Percentiles rank a stretch among this genome's conserved stretches.
Conservation (phyloP, 805 yeast species). For the Pichia sporocuriosa region DNA sequence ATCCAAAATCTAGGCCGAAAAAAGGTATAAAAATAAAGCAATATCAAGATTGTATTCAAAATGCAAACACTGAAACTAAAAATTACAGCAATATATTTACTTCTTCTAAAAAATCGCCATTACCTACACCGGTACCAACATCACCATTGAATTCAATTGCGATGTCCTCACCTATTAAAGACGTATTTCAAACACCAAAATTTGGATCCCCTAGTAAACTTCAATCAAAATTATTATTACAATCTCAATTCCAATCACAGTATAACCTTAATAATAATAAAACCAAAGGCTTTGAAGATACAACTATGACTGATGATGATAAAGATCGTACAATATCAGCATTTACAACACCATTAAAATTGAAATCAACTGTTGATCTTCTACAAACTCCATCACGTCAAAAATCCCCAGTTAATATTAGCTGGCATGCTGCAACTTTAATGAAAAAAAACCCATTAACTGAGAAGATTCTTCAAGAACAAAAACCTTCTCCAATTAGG, state of each 20-base stretch:
- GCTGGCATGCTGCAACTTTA: constrained; percentile 29
- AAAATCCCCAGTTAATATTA: constrained; percentile 24
- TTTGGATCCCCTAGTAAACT: constrained; percentile 23
- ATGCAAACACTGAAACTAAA: not conserved
- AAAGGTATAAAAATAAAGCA: not conserved
- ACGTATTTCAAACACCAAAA: constrained; percentile 8
- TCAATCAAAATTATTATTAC: not conserved
- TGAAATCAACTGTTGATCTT: constrained; percentile 17
- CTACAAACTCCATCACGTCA: constrained; percentile 27
- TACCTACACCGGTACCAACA: constrained; percentile 7
- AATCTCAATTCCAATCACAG: constrained; percentile 3
- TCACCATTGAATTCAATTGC: constrained; percentile 13
- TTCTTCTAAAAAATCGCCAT: constrained; percentile 1
- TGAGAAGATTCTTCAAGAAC: constrained; percentile 28
- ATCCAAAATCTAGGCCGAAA: not conserved
- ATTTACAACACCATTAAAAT: constrained; percentile 24
- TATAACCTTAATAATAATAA: not conserved
- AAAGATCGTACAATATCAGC: constrained; percentile 12
- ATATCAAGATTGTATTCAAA: not conserved
- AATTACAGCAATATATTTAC: too few species aligned
- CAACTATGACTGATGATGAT: constrained; percentile 8
- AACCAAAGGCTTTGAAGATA: not conserved
- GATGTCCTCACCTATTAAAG: constrained; percentile 30
- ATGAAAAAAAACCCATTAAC: constrained; percentile 26
- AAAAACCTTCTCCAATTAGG: constrained; percentile 40